Evolutionary conservation across 1,284 basidiomycete genomes (phyloP), one percentile per base, ranked within the genome.

Genomic region (Termitomyces sp.): DNA sequence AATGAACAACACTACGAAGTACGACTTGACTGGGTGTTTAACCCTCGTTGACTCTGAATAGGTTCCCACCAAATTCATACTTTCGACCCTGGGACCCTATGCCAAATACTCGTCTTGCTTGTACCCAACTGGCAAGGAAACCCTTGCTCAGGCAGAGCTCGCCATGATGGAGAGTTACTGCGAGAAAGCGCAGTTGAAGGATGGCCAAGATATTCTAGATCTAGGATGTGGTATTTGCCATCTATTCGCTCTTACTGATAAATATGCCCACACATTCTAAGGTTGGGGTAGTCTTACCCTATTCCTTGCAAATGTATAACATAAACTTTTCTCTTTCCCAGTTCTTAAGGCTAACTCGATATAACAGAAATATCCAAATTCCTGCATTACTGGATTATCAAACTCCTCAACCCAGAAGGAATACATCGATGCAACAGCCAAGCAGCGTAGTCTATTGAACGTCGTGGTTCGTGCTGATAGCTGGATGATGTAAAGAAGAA

Each of bases 1-100:
- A 91, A 92, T 62, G 80, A 88, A 62, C 88, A 90, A 67, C 88
- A 90, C 64, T 90, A 90, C 65, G 87, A 91, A 72, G 85, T 84
- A 55, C 56, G 70, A 54, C 17, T 10, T 17, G 15, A 43, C 13
- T 17, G 1, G 33, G 4, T n/a, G 36, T 10, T 1, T 0, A 2
- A 48, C 38, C 10, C 4, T 48, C 26, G 30, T 38, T 36, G 34
- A 31, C 21, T 46, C 15, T 17, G 41, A 10, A 6, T 56, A 84
- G 83, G 82, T 90, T 7, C 76, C 85, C 0, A 88, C 85, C 0
- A 71, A 77, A 12, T 88, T 89, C 67, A 86, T 88, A 58, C 65
- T 86, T 28, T 79, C 82, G 7, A 86, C 83, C 48, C 66, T 87
- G 17, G 84, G 84, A 0, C 82, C 81, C 0, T 74, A 73, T 56